phyloP scores from a whole-genome alignment of 208 protist genomes.

The Angomonas deanei region DNA sequence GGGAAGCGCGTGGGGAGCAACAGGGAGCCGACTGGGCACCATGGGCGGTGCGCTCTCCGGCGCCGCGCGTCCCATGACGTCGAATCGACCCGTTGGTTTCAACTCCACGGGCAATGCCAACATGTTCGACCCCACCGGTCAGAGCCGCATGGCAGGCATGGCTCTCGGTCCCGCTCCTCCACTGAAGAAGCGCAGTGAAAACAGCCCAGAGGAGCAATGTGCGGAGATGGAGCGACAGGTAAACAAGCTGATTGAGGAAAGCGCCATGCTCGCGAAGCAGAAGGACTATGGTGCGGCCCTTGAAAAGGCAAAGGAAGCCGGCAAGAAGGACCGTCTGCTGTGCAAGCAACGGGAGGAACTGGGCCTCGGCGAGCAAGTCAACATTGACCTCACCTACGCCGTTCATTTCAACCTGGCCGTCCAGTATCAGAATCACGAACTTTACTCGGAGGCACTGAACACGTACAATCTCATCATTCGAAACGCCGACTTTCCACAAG shows the following conservation, averaged over 20 bases:
- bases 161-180: conserved; percentile 80
- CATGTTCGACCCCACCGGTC: conserved; percentile 81
- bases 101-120: conserved; percentile 28
- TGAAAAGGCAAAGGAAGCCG: conserved; percentile 94
- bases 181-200: conserved; percentile 88
- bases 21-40: conserved; percentile 55
- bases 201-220: conserved; percentile 90
- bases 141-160: conserved; percentile 57
- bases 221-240: conserved; percentile 92
- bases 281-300: conserved; percentile 86
- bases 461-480: conserved; percentile 94
- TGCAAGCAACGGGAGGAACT: conserved; percentile 90
- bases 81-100: conserved; percentile 90
- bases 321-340: conserved; percentile 89
- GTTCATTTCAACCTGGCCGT: conserved; percentile 96
- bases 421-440: conserved; percentile 93
- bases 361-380: conserved; percentile 89
- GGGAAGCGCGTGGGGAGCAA: conserved; percentile 52
- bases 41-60: conserved; percentile 54
- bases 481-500: conserved; percentile 93
- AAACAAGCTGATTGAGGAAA: conserved; percentile 93
- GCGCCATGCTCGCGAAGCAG: conserved; percentile 82
- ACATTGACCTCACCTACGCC: conserved; percentile 95
- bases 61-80: conserved; percentile 89
- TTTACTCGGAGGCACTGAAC: conserved; percentile 94